phyloP scores from a whole-genome alignment of 768 basidiomycete species.

The Tephrocybe sp. region DNA sequence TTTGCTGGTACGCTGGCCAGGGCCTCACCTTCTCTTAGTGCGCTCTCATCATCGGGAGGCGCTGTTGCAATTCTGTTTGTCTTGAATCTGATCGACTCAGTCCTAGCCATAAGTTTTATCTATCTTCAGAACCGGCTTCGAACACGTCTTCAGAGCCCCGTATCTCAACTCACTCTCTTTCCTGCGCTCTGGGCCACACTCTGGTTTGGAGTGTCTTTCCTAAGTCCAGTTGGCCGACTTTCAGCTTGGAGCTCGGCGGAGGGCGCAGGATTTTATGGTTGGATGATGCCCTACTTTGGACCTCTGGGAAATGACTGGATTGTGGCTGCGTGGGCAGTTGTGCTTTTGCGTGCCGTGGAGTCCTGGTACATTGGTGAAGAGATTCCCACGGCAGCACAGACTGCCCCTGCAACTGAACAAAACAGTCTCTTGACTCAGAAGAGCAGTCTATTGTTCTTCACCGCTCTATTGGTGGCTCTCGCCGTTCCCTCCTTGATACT shows the following conservation, averaged over 20 bases:
- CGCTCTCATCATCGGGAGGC: slow-evolving; percentile 48
- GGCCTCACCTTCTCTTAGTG: slow-evolving; percentile 42
- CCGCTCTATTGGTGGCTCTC: slow-evolving; percentile 38
- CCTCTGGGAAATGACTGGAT: slow-evolving; percentile 69
- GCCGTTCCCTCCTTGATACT: slow-evolving; percentile 54
- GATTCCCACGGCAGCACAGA: slow-evolving; percentile 9
- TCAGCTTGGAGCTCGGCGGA: slow-evolving; percentile 66
- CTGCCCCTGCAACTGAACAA: slow-evolving; percentile 12
- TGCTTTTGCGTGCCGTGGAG: slow-evolving; percentile 52
- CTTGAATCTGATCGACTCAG: slow-evolving; percentile 42
- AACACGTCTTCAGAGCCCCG: slow-evolving; percentile 28
- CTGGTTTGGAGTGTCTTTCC: slow-evolving; percentile 52
- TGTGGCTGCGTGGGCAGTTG: slow-evolving; percentile 71
- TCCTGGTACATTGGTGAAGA: slow-evolving; percentile 54
- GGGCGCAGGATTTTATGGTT: slow-evolving; percentile 53
- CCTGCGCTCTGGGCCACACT: slow-evolving; percentile 66
- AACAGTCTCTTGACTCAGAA: slow-evolving; percentile 14
- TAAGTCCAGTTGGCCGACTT: slow-evolving; percentile 70
- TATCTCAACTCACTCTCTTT: slow-evolving; percentile 54
- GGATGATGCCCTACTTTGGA: slow-evolving; percentile 60
- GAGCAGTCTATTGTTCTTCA: slow-evolving; percentile 33
- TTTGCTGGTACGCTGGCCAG: slow-evolving; percentile 40
- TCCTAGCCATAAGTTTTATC: slow-evolving; percentile 36
- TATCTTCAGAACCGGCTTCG: slow-evolving; percentile 36
- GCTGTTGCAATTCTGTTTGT: slow-evolving; percentile 46